Evolutionary conservation across 306 rosid genomes (phyloP), one percentile per base, ranked within the genome.

Genomic region (Macrotyloma uniflorum): DNA sequence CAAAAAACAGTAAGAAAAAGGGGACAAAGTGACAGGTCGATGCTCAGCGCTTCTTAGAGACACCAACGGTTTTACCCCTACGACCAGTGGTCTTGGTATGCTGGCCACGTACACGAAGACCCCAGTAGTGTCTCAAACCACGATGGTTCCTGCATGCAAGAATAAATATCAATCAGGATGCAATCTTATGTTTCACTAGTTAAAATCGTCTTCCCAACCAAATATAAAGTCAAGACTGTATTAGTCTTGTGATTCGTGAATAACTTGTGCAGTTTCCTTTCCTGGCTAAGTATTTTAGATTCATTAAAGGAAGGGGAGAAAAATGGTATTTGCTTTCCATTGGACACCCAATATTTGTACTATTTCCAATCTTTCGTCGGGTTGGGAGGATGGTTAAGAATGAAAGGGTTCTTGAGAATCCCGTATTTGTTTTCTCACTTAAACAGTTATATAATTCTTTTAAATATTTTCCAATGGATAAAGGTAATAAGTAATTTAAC

Each of bases 51-150:
- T 92, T 92, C 88, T 92, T 92, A 64, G 97, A 90, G 28, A 92
- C 97, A 90, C 93, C 97, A 65, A 92, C 96, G 59, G 93, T 92
- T 80, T 92, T 90, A n/a, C 96, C 97, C 81, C 92, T 80, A 30
- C 93, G 91, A 20, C 97, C 96, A 4, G 93, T 92, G 18, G 97
- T 92, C 90, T 92, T 90, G 78, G 97, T 92, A 86, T 90, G 95
- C 88, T 92, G 97, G 23, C 97, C 96, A 81, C 93, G 97, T 19
- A 92, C 97, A n/a, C 80, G 83, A 35, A 83, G 83, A 40, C 86
- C 80, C 86, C 86, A 83, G 63, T 83, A 83, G 72, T 83, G 83
- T 45, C 83, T 63, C 86, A 83, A 72, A 45, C 86, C 86, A 1
- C 80, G 86, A 20, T 84, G 87, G 67, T 80, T 84, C 46, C 87